Base-by-base conservation (phyloP, 2,329 filamentous ascomycete species). In the Nothophoma quercina region DNA sequence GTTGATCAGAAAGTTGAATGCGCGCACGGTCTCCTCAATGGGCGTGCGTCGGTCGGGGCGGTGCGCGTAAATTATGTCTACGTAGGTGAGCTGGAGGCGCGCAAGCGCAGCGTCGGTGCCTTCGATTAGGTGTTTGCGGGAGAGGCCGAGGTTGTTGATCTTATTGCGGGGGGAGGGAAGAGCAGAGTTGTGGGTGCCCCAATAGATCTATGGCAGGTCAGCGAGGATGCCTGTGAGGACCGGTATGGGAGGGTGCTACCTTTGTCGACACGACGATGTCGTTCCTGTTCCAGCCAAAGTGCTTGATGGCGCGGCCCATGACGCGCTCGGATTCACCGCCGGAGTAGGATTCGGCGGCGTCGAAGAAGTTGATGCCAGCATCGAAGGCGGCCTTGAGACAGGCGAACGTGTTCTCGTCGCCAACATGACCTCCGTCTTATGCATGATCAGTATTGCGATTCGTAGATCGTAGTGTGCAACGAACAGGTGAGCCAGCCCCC, bases 41-140 rank as follows among this genome's bases (percentile, higher is more conserved):
- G 87, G 87, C 0, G 86, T 89, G 19, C 83, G 77, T 5, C 85
- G 80, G 65, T 90, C 88, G 0, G 86, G 84, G 16, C 87, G 82
- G 74, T 90, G 88, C 13, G 87, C 87, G 64, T 87, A 88, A 62
- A 90, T 80, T 28, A 90, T 75, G 63, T 90, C 88, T 18, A 90
- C 86, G 62, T 88, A 88, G n/a, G 83, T 78, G 25, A 87, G 77
- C 64, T 78, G 53, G 29, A 87, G 74, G 15, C 85, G 81, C 64
- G 84, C 75, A 19, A 90, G 78, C 6, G 83, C 84, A 10, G 79
- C 79, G 44, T 84, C 79, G 55, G 86, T 79, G 19, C 87, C 88
- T 75, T 90, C 87, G 55, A 90, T 78, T 47, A 90, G 79, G 72
- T 89, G 88, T 74, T 90, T 90, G 45, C 86, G 80, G 2, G 84